A percentile compares a stretch with the other conserved stretches of the same genome.
Conservation (phyloP, 192 early-diverging fungal species). For the Tieghemiomyces parasiticus region DNA sequence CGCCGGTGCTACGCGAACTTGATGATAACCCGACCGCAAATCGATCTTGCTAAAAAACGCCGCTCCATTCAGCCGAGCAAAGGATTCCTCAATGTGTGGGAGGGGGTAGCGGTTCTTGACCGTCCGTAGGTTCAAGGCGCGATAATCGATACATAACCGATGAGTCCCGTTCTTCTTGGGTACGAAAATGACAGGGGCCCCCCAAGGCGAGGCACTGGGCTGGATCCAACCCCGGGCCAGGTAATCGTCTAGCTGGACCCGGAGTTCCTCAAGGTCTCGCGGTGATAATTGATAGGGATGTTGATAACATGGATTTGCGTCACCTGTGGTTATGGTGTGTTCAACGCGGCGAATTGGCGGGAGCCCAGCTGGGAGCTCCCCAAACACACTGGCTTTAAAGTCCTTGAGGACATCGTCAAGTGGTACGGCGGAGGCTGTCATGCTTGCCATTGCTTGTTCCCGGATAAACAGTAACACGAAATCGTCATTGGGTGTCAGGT, state of each 20-base stretch:
- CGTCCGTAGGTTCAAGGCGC: constrained; percentile 30
- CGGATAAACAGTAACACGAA: too few species aligned
- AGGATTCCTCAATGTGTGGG: constrained; percentile 27
- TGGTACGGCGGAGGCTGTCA: too few species aligned
- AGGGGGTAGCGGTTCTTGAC: constrained; percentile 29
- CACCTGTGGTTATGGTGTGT: too few species aligned
- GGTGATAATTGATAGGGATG: too few species aligned
- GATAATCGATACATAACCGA: constrained; percentile 29
- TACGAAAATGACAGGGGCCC: constrained; percentile 23
- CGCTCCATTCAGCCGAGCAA: constrained; percentile 17
- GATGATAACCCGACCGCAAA: constrained; percentile 24
- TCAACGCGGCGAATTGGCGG: too few species aligned
- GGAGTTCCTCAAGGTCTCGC: constrained; percentile 11
- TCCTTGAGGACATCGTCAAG: too few species aligned
- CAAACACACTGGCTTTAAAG: too few species aligned
- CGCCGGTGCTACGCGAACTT: constrained; percentile 17
- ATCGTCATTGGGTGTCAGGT: too few species aligned
- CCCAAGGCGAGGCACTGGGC: constrained; percentile 22
- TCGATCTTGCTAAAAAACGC: constrained; percentile 27
- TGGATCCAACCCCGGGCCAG: constrained; percentile 18
- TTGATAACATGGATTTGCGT: too few species aligned
- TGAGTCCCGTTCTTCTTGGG: constrained; percentile 25
- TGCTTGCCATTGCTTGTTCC: too few species aligned
- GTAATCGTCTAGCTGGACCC: constrained; percentile 6
- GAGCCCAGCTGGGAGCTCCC: too few species aligned